Conservation (phyloP, 2,329 filamentous ascomycete genomes). For the Hypoxylon sp. region DNA sequence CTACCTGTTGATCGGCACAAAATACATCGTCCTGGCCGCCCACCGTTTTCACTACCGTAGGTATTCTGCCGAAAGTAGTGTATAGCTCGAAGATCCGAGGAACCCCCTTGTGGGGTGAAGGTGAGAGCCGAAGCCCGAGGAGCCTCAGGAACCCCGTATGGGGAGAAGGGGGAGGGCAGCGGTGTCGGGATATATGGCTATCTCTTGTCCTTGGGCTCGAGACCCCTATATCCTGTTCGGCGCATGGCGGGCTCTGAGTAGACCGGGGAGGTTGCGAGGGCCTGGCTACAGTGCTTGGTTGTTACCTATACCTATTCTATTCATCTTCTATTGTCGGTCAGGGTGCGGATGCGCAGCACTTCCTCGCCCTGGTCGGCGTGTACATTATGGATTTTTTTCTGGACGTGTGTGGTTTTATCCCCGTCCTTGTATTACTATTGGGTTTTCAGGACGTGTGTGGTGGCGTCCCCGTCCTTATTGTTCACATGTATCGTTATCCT, state of each 20-base stretch:
- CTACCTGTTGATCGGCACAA: conserved; percentile 36
- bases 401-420: conserved; percentile 16
- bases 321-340: no score
- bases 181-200: conserved; percentile 39
- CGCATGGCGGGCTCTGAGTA: conserved; percentile 43
- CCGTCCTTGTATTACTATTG: no score
- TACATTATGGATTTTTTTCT: no score
- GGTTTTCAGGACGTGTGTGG: no score
- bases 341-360: no score
- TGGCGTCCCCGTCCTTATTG: no score
- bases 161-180: conserved; percentile 33
- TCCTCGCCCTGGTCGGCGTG: no score
- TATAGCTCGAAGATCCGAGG: conserved; percentile 27
- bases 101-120: conserved; percentile 15
- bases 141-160: conserved; percentile 26
- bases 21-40: conserved; percentile 44
- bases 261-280: conserved; percentile 43
- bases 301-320: no score
- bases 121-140: conserved; percentile 20
- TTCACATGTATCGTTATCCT: no score
- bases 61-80: not conserved
- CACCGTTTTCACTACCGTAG: conserved; percentile 31
- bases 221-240: conserved; percentile 36
- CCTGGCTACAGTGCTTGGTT: conserved; percentile 27
- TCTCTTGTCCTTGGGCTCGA: conserved; percentile 16